These are phyloP conservation scores for Hypseocharis bilobata DNA, from an alignment of 441 rosid species.

Conservation along the genomic window DNA sequence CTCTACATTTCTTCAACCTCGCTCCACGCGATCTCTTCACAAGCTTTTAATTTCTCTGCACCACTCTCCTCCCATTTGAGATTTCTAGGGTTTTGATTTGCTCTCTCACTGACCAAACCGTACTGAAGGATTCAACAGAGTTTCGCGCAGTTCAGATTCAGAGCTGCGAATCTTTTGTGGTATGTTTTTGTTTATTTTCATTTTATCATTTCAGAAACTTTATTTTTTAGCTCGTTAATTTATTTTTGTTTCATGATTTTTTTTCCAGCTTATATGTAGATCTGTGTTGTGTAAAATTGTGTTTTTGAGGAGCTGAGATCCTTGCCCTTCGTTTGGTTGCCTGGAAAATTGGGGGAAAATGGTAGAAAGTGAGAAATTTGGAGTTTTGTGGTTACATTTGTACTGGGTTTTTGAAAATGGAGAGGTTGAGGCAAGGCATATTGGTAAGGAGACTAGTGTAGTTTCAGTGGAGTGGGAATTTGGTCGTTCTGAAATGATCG, in stretches of 20 bases:
- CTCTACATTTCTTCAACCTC: slow-evolving; percentile 22
- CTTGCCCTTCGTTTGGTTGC: slow-evolving; percentile 21
- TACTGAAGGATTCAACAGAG: neutral
- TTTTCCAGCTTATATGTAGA: slow-evolving; percentile 21
- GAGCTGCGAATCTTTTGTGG: slow-evolving; percentile 18
- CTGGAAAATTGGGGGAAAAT: slow-evolving; percentile 8
- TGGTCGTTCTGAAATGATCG: neutral
- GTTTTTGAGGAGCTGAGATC: slow-evolving; percentile 23
- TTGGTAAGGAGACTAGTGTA: neutral
- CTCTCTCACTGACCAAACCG: neutral
- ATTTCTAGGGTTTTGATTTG: slow-evolving; percentile 20
- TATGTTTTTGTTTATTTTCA: slow-evolving; percentile 18
- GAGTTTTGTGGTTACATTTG: slow-evolving; percentile 3
- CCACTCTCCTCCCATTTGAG: slow-evolving; percentile 1
- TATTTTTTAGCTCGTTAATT: neutral
- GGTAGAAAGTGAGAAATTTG: slow-evolving; percentile 2
- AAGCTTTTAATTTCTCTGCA: slow-evolving; percentile 1
- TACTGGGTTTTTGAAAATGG: neutral
- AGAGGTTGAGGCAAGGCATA: neutral
- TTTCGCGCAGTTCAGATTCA: slow-evolving; percentile 25
- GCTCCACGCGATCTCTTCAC: slow-evolving; percentile 32
- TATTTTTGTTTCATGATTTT: neutral
- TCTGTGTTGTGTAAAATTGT: slow-evolving; percentile 24
- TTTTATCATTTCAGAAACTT: neutral
- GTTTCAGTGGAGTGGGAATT: neutral